These are phyloP conservation scores for Umbelopsis sp. DNA, from an alignment of 192 early-diverging fungal species.

Conservation along the genomic window DNA sequence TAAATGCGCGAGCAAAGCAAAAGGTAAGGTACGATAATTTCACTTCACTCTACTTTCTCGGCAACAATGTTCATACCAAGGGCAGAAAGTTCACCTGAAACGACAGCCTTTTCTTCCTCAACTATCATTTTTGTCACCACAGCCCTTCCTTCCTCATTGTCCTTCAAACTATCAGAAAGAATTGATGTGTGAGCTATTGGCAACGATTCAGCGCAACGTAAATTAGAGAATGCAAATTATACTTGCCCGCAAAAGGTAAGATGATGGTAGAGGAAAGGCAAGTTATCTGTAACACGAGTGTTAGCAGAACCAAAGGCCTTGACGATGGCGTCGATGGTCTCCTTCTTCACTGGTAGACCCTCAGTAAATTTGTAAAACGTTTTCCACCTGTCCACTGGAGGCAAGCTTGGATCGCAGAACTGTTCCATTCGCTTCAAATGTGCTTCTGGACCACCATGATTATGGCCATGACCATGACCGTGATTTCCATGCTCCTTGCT, in stretches of 20 bases:
- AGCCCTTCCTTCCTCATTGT: not conserved
- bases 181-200: not conserved
- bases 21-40: too few species aligned
- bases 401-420: not conserved
- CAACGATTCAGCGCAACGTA: not conserved
- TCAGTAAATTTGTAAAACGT: not conserved
- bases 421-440: not conserved
- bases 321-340: not conserved
- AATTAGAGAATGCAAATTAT: not conserved
- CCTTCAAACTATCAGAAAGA: not conserved
- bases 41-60: not conserved
- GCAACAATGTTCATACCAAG: not conserved
- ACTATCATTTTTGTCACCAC: not conserved
- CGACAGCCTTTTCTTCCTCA: not conserved
- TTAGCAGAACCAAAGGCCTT: not conserved
- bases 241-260: not conserved
- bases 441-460: not conserved
- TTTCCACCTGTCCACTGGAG: not conserved
- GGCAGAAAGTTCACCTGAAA: not conserved
- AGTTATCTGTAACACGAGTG: not conserved
- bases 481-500: not conserved
- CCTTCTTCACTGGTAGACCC: not conserved
- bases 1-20: not conserved
- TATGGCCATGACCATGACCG: not conserved
- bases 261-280: conserved; percentile 1